Evolutionary conservation across 2,329 filamentous ascomycete species (phyloP).

Genomic region (Didymella exigua): DNA sequence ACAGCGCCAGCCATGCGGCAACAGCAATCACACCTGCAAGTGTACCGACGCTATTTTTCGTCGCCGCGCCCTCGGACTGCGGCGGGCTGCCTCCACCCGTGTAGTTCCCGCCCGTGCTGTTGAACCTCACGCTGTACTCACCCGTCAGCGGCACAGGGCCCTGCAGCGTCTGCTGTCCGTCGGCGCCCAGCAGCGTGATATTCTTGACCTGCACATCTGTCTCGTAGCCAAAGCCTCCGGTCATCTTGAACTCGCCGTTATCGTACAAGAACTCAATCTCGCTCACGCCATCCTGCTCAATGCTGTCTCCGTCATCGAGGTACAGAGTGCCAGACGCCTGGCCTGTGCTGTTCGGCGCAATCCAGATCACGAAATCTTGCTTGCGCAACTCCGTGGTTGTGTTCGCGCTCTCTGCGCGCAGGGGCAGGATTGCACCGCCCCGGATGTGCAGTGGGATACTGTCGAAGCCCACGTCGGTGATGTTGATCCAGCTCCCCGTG

Average conservation of each 20-base stretch:
- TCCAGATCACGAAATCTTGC: conserved; percentile 72
- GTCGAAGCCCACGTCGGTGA: conserved; percentile 57
- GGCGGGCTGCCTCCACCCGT: conserved; percentile 11
- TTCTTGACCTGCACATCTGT: conserved; percentile 33
- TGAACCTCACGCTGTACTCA: conserved; percentile 23
- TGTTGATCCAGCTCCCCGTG: conserved; percentile 51
- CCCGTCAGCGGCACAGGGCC: conserved; percentile 50
- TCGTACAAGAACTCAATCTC: conserved; percentile 66
- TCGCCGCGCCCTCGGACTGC: conserved; percentile 15
- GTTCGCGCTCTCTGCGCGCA: conserved; percentile 62
- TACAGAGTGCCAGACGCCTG: conserved; percentile 73
- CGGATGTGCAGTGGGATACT: conserved; percentile 69
- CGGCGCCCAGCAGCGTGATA: conserved; percentile 34
- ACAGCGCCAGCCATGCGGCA: conserved; percentile 5
- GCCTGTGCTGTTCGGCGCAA: conserved; percentile 67
- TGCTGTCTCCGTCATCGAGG: conserved; percentile 74
- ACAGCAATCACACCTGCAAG: conserved; percentile 10
- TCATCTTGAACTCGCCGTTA: conserved; percentile 58
- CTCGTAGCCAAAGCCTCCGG: conserved; percentile 61
- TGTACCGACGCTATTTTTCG: not conserved
- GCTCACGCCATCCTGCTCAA: conserved; percentile 63
- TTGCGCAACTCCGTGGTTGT: conserved; percentile 68
- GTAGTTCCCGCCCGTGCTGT: not conserved
- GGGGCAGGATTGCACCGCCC: conserved; percentile 67
- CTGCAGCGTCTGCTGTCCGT: conserved; percentile 57